Conservation (phyloP, 148 eudicot genomes). For the Polygonum aviculare region DNA sequence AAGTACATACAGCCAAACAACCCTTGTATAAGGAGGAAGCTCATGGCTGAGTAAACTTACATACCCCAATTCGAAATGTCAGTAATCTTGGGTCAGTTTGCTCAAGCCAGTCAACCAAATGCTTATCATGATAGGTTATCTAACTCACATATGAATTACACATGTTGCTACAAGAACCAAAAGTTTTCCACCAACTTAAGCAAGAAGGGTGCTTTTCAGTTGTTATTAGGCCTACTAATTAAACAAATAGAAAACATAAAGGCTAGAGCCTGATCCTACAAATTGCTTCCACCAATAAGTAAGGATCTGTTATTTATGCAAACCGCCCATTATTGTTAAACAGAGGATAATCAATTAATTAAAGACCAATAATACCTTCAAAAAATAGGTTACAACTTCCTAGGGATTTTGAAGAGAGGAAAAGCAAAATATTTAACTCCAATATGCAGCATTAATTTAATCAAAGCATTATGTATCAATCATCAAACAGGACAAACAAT, state of each 20-base stretch:
- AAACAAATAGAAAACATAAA: neutral
- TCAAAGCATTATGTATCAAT: conserved; percentile 7
- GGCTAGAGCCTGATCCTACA: neutral
- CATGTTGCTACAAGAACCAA: neutral
- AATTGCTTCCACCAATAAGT: neutral
- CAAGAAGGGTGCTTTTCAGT: neutral
- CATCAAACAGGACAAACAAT: conserved; percentile 11
- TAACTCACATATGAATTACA: neutral
- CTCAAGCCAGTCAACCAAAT: too few relatives aligned
- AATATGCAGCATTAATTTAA: neutral
- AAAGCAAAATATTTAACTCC: neutral
- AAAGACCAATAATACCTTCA: neutral
- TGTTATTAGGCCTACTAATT: neutral
- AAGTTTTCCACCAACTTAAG: neutral
- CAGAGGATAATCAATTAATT: neutral
- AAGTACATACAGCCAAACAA: neutral
- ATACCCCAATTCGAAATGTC: too few relatives aligned
- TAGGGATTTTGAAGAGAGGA: neutral
- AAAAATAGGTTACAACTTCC: neutral
- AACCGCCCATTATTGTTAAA: conserved; percentile 4
- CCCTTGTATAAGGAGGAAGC: neutral
- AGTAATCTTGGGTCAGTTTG: too few relatives aligned
- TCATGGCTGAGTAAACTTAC: neutral
- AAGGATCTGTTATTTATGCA: neutral
- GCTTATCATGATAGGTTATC: neutral